Conservation (phyloP, 768 basidiomycete species). For the Tylopilus cervinicoccineus region DNA sequence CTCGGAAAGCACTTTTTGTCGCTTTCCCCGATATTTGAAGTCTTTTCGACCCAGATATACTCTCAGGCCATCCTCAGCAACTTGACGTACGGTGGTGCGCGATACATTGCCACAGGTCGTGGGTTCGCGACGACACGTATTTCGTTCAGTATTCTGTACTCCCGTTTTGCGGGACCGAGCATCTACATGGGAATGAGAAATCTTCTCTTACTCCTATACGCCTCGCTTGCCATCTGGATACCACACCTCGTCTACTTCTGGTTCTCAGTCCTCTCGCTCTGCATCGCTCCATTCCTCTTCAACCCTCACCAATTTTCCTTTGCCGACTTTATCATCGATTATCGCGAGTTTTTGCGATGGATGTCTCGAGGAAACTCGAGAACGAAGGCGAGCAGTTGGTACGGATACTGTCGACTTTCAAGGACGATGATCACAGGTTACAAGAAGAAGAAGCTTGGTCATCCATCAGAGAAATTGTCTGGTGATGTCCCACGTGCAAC, state of each 20-base stretch:
- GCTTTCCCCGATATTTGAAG: slow-evolving; percentile 95
- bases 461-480: slow-evolving; percentile 96
- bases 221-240: slow-evolving; percentile 89
- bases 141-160: slow-evolving; percentile 94
- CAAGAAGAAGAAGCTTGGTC: slow-evolving; percentile 98
- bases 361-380: slow-evolving; percentile 98
- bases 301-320: slow-evolving; percentile 99
- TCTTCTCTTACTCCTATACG: slow-evolving; percentile 83
- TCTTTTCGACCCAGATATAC: slow-evolving; percentile 98
- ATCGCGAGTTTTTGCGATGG: slow-evolving; percentile 97
- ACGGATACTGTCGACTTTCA: slow-evolving; percentile 97
- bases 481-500: slow-evolving; percentile 89
- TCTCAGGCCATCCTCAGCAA: slow-evolving; percentile 96
- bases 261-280: slow-evolving; percentile 92
- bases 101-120: slow-evolving; percentile 98
- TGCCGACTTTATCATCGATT: slow-evolving; percentile 97
- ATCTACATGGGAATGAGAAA: slow-evolving; percentile 99
- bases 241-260: slow-evolving; percentile 98
- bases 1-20: slow-evolving; percentile 97
- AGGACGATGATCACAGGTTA: slow-evolving; percentile 98
- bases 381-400: slow-evolving; percentile 97
- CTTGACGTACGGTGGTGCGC: slow-evolving; percentile 95
- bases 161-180: slow-evolving; percentile 98
- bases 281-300: slow-evolving; percentile 97
- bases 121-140: slow-evolving; percentile 98